phyloP scores from a whole-genome alignment of 805 yeast species.

The Starmerella bombi region DNA sequence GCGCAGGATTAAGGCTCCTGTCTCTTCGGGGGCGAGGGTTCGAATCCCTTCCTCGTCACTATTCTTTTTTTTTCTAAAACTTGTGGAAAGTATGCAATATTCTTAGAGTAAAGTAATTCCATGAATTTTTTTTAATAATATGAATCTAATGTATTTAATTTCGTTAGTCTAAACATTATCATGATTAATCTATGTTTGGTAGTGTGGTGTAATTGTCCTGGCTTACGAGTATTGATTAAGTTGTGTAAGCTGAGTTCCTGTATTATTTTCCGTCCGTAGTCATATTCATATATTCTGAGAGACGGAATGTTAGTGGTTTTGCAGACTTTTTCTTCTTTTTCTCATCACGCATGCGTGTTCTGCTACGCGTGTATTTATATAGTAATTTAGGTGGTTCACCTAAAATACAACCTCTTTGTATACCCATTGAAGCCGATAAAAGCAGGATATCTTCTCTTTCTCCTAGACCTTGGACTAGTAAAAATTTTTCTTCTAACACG shows the following conservation, averaged over 20 bases:
- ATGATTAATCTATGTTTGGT: too few species aligned
- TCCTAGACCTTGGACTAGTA: slow-evolving; percentile 1
- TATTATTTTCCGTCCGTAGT: too few species aligned
- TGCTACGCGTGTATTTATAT: slow-evolving; percentile 3
- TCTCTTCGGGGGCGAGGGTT: slow-evolving; percentile 22
- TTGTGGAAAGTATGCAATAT: too few species aligned
- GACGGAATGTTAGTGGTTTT: not conserved
- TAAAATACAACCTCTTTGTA: not conserved
- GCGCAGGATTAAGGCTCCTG: slow-evolving; percentile 23
- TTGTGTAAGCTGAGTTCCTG: too few species aligned
- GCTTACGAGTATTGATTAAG: too few species aligned
- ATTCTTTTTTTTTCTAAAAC: slow-evolving; percentile 5
- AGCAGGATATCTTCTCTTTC: slow-evolving; percentile 7
- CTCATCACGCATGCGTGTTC: not conserved
- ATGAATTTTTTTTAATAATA: too few species aligned
- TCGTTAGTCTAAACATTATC: too few species aligned
- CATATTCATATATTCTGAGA: not conserved
- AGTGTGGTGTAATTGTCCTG: too few species aligned
- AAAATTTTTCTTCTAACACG: slow-evolving; percentile 1
- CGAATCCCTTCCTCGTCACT: slow-evolving; percentile 23
- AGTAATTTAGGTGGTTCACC: slow-evolving; percentile 1
- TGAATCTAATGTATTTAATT: not conserved
- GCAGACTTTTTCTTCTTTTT: not conserved
- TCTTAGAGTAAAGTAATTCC: too few species aligned
- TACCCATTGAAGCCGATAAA: slow-evolving; percentile 4